Conservation (phyloP, 805 yeast genomes). For the Saturnispora hagleri region DNA sequence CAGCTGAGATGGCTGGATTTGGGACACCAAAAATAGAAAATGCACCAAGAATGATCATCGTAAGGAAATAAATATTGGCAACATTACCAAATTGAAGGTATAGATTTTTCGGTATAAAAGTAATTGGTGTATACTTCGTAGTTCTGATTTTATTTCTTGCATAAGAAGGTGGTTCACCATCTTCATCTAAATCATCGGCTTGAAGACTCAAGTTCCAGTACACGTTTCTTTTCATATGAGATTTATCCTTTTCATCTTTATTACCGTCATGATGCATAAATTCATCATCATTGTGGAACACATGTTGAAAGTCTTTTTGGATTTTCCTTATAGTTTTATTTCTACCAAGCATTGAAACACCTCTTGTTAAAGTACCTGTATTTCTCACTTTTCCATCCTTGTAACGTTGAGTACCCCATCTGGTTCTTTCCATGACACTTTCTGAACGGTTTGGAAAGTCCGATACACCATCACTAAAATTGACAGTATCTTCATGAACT, state of each 20-base stretch:
- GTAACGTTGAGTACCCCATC: slow-evolving; percentile 89
- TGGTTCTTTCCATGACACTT: slow-evolving; percentile 58
- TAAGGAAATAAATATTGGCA: slow-evolving; percentile 83
- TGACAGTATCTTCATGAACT: slow-evolving; percentile 9
- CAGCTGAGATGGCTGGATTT: slow-evolving; percentile 63
- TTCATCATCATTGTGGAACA: slow-evolving; percentile 18
- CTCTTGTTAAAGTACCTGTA: slow-evolving; percentile 6
- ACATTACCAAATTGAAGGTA: slow-evolving; percentile 73
- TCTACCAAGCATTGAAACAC: slow-evolving; percentile 29
- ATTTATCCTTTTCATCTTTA: slow-evolving; percentile 21
- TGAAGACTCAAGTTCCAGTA: slow-evolving; percentile 57
- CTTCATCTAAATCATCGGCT: slow-evolving; percentile 41
- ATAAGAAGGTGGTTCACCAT: slow-evolving; percentile 51
- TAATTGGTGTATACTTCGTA: slow-evolving; percentile 86
- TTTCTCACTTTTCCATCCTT: slow-evolving; percentile 53
- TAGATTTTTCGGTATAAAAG: slow-evolving; percentile 81
- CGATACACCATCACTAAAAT: slow-evolving; percentile 19
- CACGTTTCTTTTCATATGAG: slow-evolving; percentile 34
- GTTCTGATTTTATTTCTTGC: slow-evolving; percentile 91
- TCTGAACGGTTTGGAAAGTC: slow-evolving; percentile 29
- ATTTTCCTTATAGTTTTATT: slow-evolving; percentile 42
- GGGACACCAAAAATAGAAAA: slow-evolving; percentile 76
- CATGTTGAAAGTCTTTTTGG: slow-evolving; percentile 7
- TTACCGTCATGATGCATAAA: slow-evolving; percentile 26
- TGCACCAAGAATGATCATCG: slow-evolving; percentile 70